Evolutionary conservation across 345 rosid species (phyloP).

Genomic region (Raphanus raphanistrum): DNA sequence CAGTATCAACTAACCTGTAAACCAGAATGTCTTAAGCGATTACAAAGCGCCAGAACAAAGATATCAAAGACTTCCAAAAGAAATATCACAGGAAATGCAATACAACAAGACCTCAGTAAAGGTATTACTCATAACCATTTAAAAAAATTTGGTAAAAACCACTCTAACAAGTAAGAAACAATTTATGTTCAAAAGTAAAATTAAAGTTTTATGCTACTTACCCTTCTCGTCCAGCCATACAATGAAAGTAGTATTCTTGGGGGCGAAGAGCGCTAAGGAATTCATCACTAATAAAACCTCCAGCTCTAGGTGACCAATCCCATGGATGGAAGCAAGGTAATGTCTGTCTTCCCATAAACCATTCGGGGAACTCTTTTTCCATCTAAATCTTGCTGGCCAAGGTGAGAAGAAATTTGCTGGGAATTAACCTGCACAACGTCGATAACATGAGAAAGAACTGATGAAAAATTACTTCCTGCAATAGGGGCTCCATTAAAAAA

Average conservation of each 20-base stretch:
- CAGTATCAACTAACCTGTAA: conserved; percentile 91
- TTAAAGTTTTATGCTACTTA: conserved; percentile 31
- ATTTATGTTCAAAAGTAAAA: too few species aligned
- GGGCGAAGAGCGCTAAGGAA: conserved; percentile 98
- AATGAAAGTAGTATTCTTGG: conserved; percentile 97
- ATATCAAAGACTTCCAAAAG: background rate
- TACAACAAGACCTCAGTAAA: background rate
- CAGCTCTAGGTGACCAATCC: conserved; percentile 53
- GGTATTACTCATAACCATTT: background rate
- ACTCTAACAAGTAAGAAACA: too few species aligned
- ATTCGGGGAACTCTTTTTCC: conserved; percentile 45
- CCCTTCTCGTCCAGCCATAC: conserved; percentile 99
- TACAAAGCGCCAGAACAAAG: conserved; percentile 3
- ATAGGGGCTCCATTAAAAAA: background rate
- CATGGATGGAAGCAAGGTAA: conserved; percentile 93
- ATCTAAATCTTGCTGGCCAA: conserved; percentile 98
- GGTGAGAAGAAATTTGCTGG: conserved; percentile 94
- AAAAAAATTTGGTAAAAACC: too few species aligned
- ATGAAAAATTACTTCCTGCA: background rate
- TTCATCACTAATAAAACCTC: conserved; percentile 91
- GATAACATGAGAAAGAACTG: conserved; percentile 13
- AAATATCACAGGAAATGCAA: background rate
- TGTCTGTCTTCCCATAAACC: conserved; percentile 90
- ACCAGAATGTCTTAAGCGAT: conserved; percentile 24
- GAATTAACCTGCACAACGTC: conserved; percentile 76